Percentiles rank a stretch among this genome's conserved stretches.
These are phyloP conservation scores for Populus nigra DNA, from an alignment of 345 rosid species.

Conservation along the genomic window DNA sequence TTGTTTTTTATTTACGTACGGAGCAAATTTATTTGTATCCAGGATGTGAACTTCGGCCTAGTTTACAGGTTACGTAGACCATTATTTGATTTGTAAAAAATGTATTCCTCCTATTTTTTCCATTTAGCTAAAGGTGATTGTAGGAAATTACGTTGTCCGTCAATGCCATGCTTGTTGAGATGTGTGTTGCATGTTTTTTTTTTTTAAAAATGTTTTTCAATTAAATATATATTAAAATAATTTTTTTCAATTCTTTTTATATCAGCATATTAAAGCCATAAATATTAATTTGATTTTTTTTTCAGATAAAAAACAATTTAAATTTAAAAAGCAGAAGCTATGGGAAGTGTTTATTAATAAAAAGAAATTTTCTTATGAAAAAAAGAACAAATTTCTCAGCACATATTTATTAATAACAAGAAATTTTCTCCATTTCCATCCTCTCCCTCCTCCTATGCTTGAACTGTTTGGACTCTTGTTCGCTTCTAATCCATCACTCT, in stretches of 20 bases:
- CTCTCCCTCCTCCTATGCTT: constrained; percentile 3
- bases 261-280: too few relatives aligned
- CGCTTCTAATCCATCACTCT: background rate
- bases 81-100: background rate
- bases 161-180: background rate
- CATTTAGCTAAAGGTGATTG: too few relatives aligned
- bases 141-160: background rate
- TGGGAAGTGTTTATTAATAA: too few relatives aligned
- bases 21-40: background rate
- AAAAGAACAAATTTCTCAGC: too few relatives aligned
- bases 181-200: too few relatives aligned
- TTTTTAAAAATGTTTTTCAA: too few relatives aligned
- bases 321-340: too few relatives aligned
- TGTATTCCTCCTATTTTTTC: background rate
- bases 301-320: too few relatives aligned
- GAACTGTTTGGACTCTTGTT: background rate
- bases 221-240: too few relatives aligned
- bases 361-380: too few relatives aligned
- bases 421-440: background rate
- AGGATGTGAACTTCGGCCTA: background rate
- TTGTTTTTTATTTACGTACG: background rate
- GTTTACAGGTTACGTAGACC: background rate
- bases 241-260: too few relatives aligned
- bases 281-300: too few relatives aligned
- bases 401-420: background rate